These are phyloP conservation scores for Cadophora sp. DNA, from an alignment of 2,329 filamentous ascomycete species.

Conservation along the genomic window DNA sequence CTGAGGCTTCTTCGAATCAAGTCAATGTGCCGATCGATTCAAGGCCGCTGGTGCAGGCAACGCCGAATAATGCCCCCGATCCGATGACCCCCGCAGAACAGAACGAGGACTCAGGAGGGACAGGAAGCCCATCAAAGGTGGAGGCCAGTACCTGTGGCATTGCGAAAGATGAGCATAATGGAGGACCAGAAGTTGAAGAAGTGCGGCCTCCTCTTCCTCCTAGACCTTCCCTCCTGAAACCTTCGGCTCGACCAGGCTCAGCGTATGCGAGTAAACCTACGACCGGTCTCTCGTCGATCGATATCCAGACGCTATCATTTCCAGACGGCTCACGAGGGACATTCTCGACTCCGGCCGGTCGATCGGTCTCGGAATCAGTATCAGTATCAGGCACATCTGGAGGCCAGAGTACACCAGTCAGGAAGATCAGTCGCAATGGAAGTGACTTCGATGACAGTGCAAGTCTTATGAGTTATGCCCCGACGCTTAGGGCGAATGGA, in stretches of 20 bases:
- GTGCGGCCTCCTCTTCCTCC: constrained; percentile 53
- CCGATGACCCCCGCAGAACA: constrained; percentile 36
- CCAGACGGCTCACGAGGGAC: constrained; percentile 73
- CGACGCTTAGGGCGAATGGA: constrained; percentile 59
- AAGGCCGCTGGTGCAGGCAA: constrained; percentile 30
- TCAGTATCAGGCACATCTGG: constrained; percentile 36
- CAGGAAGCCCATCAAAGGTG: not conserved
- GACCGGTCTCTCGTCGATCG: constrained; percentile 82
- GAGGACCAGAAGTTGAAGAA: constrained; percentile 42
- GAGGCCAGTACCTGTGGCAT: not conserved
- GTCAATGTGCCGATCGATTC: constrained; percentile 27
- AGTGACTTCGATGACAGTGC: constrained; percentile 57
- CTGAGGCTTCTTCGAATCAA: constrained; percentile 26
- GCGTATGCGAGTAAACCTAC: constrained; percentile 69
- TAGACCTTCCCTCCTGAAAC: constrained; percentile 47
- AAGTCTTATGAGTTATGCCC: constrained; percentile 57
- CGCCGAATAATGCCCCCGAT: constrained; percentile 33
- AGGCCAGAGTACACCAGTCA: constrained; percentile 38
- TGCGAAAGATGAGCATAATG: constrained; percentile 16
- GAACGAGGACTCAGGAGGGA: constrained; percentile 26
- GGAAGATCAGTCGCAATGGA: constrained; percentile 45
- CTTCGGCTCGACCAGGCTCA: constrained; percentile 39
- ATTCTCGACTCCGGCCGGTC: constrained; percentile 54
- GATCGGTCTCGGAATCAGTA: constrained; percentile 41
- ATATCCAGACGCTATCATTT: constrained; percentile 78